A percentile compares a stretch with the other conserved stretches of the same genome.
phyloP scores from a whole-genome alignment of 345 rosid genomes.

The Salix koriyanagi region DNA sequence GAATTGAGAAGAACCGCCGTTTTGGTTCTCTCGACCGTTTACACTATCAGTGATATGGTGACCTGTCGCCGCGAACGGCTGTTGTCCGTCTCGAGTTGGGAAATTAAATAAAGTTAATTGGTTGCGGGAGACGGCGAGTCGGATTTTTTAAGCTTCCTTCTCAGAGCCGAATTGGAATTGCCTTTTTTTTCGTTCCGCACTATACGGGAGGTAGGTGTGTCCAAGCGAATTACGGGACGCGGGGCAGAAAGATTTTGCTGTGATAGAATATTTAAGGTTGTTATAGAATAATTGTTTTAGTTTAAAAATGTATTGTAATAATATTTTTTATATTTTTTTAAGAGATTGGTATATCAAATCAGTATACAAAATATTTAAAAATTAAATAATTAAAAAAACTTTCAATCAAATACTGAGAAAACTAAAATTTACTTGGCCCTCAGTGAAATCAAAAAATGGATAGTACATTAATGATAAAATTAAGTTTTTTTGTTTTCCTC shows the following conservation, averaged over 20 bases:
- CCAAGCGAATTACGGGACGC: not conserved
- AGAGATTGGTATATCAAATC: no score
- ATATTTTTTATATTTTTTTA: no score
- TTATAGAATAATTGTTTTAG: no score
- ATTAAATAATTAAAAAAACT: no score
- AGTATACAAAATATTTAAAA: no score
- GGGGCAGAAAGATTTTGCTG: not conserved
- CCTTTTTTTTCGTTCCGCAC: not conserved
- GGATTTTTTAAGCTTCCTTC: not conserved
- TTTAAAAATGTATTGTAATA: no score
- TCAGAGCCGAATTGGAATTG: not conserved
- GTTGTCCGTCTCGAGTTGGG: not conserved
- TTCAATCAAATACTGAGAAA: not conserved
- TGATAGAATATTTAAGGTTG: no score
- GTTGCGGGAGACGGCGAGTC: not conserved
- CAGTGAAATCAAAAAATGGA: not conserved
- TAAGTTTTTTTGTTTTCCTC: no score
- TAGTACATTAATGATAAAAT: no score
- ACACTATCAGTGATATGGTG: not conserved
- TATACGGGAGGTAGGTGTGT: not conserved
- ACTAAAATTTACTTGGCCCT: not conserved
- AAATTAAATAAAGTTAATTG: not conserved
- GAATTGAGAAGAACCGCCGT: not conserved
- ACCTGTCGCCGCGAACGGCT: not conserved
- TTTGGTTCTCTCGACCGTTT: not conserved